Conservation (phyloP, 2,329 filamentous ascomycete genomes). For the Xylariales sp. region DNA sequence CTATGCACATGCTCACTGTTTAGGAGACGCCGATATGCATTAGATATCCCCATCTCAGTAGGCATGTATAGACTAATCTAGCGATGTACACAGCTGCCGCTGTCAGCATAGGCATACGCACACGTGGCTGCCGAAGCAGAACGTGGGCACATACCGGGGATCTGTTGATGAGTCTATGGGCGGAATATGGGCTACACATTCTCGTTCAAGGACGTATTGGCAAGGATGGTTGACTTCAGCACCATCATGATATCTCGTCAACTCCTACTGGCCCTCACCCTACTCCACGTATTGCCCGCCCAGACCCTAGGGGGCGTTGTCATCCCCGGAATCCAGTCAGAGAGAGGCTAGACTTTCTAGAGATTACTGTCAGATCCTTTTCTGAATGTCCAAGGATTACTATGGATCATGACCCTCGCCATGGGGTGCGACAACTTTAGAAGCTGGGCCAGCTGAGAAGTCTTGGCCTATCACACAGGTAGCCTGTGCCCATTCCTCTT, state of each 20-base stretch:
- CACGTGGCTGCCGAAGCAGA: slow-evolving; percentile 31
- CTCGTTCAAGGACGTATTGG: slow-evolving; percentile 13
- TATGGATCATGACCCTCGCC: slow-evolving; percentile 36
- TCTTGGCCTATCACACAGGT: slow-evolving; percentile 34
- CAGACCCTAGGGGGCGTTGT: slow-evolving; percentile 33
- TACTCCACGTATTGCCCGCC: slow-evolving; percentile 32
- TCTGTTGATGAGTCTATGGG: slow-evolving; percentile 20
- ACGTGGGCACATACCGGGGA: slow-evolving; percentile 25
- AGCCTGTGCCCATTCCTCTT: slow-evolving; percentile 18
- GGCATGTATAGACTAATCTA: slow-evolving; percentile 6
- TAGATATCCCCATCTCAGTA: slow-evolving; percentile 5
- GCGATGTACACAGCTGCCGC: slow-evolving; percentile 15
- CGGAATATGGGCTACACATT: slow-evolving; percentile 14
- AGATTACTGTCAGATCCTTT: slow-evolving; percentile 42
- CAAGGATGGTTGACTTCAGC: slow-evolving; percentile 29
- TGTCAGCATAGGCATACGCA: slow-evolving; percentile 34
- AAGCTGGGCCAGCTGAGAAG: slow-evolving; percentile 36
- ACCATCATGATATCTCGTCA: slow-evolving; percentile 23
- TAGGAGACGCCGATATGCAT: slow-evolving; percentile 35
- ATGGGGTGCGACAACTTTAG: slow-evolving; percentile 19
- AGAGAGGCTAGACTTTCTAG: slow-evolving; percentile 39
- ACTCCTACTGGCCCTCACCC: slow-evolving; percentile 33
- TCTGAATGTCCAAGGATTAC: slow-evolving; percentile 37
- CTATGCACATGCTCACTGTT: slow-evolving; percentile 8
- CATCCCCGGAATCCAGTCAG: slow-evolving; percentile 42